Evolutionary conservation across 164 flowering plant genomes (phyloP), one percentile per base, ranked within the genome.

Genomic region (Aristolochia contorta): DNA sequence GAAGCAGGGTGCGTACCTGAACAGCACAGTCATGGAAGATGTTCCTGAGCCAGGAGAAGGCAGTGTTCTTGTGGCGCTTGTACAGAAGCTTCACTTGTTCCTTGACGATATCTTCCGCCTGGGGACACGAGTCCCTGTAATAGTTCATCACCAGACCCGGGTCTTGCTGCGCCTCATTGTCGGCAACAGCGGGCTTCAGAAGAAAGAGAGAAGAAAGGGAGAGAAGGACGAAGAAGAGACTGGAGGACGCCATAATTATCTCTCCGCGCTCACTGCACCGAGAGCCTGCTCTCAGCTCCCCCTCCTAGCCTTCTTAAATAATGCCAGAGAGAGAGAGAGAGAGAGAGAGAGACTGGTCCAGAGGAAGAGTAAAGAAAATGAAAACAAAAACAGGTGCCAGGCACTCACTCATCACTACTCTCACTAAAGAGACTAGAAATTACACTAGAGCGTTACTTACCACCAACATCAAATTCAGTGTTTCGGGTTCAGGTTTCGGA

Each of bases 51-150:
- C 98, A 92, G 16, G 98, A 92, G 71, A 92, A 92, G 12, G 98
- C 98, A 71, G 98, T 92, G 82, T 92, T 92, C 82, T 92, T 92
- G 78, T 92, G 98, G 82, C 96, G 93, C 65, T 92, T 92, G 83
- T 92, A 92, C 24, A 92, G 88, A 43, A 92, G 91, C 76, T 67
- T 83, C 57, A 92, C 98, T 76, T 92, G 96, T 65, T 89, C 97
- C 57, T 50, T 82, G 79, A 92, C 84, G 56, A 92, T 79, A 1
- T 92, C 98, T 69, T 92, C 98, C 45, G 97, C 97, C 66, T 92
- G 98, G 49, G 98, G 97, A 60, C 98, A 92, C 8, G 84, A 52
- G 54, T 89, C 96, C 76, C 77, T 89, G 86, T 92, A 92, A 52
- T 74, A 89, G 79, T 87, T 83, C 91, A 87, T 83, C 2, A 79